These are phyloP conservation scores for Phyllosticta capitalensis DNA, from an alignment of 2,329 filamentous ascomycete genomes.

Conservation along the genomic window DNA sequence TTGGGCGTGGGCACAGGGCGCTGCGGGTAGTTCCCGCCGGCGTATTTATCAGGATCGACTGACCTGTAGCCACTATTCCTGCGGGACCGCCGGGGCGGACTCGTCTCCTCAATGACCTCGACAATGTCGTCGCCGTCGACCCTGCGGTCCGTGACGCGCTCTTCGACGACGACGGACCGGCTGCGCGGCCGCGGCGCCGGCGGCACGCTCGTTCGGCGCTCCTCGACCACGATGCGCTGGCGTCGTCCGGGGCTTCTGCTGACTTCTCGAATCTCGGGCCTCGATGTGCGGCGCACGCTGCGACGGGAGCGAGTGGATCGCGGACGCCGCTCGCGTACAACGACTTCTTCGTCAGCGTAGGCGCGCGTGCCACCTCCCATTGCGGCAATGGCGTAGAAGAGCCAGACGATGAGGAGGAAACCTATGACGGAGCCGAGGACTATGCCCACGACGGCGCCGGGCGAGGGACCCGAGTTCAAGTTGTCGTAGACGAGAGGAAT, in stretches of 20 bases:
- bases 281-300: conserved; percentile 20
- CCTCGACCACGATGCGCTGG: conserved; percentile 30
- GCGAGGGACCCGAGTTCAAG: conserved; percentile 42
- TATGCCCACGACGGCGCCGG: conserved; percentile 52
- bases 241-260: conserved; percentile 28
- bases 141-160: conserved; percentile 16
- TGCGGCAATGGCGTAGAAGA: conserved; percentile 36
- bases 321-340: conserved; percentile 30
- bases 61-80: conserved; percentile 39
- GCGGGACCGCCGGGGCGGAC: conserved; percentile 29
- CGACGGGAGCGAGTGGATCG: conserved; percentile 21
- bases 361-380: conserved; percentile 25
- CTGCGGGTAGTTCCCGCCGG: conserved; percentile 21
- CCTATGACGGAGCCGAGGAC: conserved; percentile 45
- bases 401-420: conserved; percentile 44
- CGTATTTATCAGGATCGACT: conserved; percentile 36
- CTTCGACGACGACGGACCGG: conserved; percentile 36
- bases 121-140: conserved; percentile 46
- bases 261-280: conserved; percentile 27
- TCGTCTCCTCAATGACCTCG: conserved; percentile 50
- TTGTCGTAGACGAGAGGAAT: conserved; percentile 54
- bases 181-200: conserved; percentile 17
- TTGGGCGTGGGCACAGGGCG: conserved; percentile 12
- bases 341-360: conserved; percentile 51
- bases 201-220: conserved; percentile 15